Conservation (phyloP, 78 protist genomes). For the Pigoraptor vietnamica region DNA sequence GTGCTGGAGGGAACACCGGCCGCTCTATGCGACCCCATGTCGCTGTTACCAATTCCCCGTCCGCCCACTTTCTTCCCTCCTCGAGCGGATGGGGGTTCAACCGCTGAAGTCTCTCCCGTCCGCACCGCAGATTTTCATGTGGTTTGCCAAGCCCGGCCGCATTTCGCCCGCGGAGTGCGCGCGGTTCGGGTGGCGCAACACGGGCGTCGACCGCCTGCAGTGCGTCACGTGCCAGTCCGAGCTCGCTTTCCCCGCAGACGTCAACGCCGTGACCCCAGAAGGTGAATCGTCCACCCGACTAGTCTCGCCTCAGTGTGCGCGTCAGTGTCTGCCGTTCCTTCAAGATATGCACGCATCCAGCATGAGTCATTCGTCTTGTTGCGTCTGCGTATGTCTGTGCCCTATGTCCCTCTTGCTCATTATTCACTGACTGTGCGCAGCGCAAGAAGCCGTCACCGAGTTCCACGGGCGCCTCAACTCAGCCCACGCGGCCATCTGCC, state of each 20-base stretch:
- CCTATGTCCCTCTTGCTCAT: not conserved
- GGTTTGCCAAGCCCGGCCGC: not conserved
- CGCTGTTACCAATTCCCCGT: too few relatives aligned
- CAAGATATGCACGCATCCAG: not conserved
- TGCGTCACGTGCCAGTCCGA: not conserved
- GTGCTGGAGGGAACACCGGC: too few relatives aligned
- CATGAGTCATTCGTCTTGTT: not conserved
- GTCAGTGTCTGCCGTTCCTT: too few relatives aligned
- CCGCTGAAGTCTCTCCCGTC: not conserved
- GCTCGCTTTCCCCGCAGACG: not conserved
- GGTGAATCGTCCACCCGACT: not conserved
- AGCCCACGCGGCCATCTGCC: not conserved
- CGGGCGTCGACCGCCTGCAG: not conserved
- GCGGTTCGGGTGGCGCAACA: not conserved
- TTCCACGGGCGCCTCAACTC: not conserved
- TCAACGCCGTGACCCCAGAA: not conserved
- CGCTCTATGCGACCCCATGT: too few relatives aligned
- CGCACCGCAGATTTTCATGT: not conserved
- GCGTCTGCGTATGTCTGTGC: not conserved
- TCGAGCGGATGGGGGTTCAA: not conserved
- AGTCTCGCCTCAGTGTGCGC: not conserved
- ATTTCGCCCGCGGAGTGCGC: not conserved
- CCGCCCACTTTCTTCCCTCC: too few relatives aligned
- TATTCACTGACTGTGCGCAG: not conserved
- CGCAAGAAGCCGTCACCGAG: not conserved